These are phyloP conservation scores for Didymella sp. DNA, from an alignment of 2,329 filamentous ascomycete genomes.

Conservation along the genomic window DNA sequence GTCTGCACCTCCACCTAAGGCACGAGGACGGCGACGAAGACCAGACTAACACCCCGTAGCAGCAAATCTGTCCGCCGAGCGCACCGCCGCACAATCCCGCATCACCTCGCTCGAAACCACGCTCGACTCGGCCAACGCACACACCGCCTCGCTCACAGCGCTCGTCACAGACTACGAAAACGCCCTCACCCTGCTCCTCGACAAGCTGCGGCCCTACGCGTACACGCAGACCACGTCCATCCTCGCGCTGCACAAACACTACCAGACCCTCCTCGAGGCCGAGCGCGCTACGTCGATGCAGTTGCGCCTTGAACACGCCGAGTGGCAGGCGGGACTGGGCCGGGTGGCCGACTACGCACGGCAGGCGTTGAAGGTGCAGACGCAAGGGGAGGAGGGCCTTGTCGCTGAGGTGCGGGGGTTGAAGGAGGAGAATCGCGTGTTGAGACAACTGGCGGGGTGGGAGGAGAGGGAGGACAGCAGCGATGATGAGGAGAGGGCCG, in stretches of 20 bases:
- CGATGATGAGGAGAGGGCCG: slow-evolving; percentile 45
- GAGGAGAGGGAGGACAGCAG: slow-evolving; percentile 52
- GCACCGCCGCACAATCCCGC: slow-evolving; percentile 42
- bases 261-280: slow-evolving; percentile 53
- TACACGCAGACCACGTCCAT: slow-evolving; percentile 41
- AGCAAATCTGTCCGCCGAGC: slow-evolving; percentile 41
- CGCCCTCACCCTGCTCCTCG: slow-evolving; percentile 48
- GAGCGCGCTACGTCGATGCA: slow-evolving; percentile 55
- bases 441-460: slow-evolving; percentile 56
- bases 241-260: slow-evolving; percentile 57
- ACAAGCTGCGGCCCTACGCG: slow-evolving; percentile 45
- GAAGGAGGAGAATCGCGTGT: slow-evolving; percentile 57
- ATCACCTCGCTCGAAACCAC: slow-evolving; percentile 39
- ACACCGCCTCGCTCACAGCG: slow-evolving; percentile 33
- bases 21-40: neutral
- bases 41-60: slow-evolving; percentile 26
- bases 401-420: slow-evolving; percentile 51
- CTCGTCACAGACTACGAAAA: slow-evolving; percentile 54
- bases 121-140: slow-evolving; percentile 33
- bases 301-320: slow-evolving; percentile 56
- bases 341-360: slow-evolving; percentile 54
- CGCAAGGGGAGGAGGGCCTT: slow-evolving; percentile 48
- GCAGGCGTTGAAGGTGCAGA: slow-evolving; percentile 48
- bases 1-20: no score
- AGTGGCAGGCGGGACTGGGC: slow-evolving; percentile 57